These are phyloP conservation scores for Colletotrichum sp. DNA, from an alignment of 2,329 filamentous ascomycete species.

Conservation along the genomic window DNA sequence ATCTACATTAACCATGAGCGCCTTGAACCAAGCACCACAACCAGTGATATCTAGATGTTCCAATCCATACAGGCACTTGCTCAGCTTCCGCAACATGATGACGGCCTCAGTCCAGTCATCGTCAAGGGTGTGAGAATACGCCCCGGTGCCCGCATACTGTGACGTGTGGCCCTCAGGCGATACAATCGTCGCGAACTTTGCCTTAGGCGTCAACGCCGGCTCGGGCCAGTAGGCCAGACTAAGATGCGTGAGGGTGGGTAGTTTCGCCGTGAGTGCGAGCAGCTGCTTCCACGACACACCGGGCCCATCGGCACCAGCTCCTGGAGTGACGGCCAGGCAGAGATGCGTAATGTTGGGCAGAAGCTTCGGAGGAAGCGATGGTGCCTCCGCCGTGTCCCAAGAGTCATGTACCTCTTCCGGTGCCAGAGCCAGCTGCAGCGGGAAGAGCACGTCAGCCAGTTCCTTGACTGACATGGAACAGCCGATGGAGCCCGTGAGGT, in stretches of 20 bases:
- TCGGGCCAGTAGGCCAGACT: slow-evolving; percentile 68
- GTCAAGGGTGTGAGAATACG: slow-evolving; percentile 63
- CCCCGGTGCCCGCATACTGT: slow-evolving; percentile 59
- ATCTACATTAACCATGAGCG: slow-evolving; percentile 46
- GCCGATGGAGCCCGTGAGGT: slow-evolving; percentile 58
- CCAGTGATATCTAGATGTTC: slow-evolving; percentile 68
- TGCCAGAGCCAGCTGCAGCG: slow-evolving; percentile 26
- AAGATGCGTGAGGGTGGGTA: slow-evolving; percentile 63
- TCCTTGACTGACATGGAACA: slow-evolving; percentile 57
- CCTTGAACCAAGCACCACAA: slow-evolving; percentile 59
- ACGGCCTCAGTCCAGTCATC: slow-evolving; percentile 66
- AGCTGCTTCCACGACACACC: slow-evolving; percentile 64
- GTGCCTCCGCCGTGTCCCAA: slow-evolving; percentile 52
- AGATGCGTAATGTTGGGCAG: slow-evolving; percentile 66
- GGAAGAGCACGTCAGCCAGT: slow-evolving; percentile 55
- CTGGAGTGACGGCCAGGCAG: slow-evolving; percentile 57
- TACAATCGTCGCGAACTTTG: slow-evolving; percentile 51
- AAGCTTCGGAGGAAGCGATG: slow-evolving; percentile 34
- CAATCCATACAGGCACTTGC: slow-evolving; percentile 59
- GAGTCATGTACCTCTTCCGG: slow-evolving; percentile 49
- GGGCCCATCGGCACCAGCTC: slow-evolving; percentile 1
- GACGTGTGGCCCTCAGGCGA: slow-evolving; percentile 46
- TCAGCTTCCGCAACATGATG: slow-evolving; percentile 58
- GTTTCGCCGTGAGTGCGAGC: slow-evolving; percentile 55
- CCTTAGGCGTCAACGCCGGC: slow-evolving; percentile 61